A percentile compares a stretch with the other conserved stretches of the same genome.
Conservation (phyloP, 2,329 filamentous ascomycete genomes). For the Calonectria ilicicola region DNA sequence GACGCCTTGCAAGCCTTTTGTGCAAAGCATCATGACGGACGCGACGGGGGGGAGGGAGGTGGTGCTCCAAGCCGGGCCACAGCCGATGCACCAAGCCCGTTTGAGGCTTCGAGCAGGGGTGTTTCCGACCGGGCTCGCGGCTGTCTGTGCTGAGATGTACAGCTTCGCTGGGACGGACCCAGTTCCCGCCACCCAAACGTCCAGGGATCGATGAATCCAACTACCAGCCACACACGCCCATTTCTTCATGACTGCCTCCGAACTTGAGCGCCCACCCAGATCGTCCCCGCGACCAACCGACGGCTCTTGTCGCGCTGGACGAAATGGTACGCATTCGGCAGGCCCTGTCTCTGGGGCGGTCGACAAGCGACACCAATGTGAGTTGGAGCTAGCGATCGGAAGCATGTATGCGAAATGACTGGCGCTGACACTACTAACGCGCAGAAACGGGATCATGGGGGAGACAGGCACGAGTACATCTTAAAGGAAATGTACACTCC, state of each 20-base stretch:
- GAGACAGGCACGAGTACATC: constrained; percentile 31
- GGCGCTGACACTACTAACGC: constrained; percentile 5
- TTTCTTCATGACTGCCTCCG: not conserved
- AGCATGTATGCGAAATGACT: not conserved
- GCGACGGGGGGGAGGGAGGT: not conserved
- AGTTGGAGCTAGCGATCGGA: not conserved
- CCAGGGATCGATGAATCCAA: constrained; percentile 11
- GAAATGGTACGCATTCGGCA: constrained; percentile 17
- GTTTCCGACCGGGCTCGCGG: not conserved
- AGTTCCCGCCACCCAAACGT: not conserved
- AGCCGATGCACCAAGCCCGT: not conserved
- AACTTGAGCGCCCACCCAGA: not conserved
- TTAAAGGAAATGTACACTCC: constrained; percentile 35
- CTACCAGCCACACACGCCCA: not conserved
- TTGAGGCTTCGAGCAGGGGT: not conserved
- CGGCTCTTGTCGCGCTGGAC: constrained; percentile 3
- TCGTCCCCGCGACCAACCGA: not conserved
- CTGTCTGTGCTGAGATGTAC: constrained; percentile 5
- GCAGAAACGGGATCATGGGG: constrained; percentile 18
- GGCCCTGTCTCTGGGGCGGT: constrained; percentile 5
- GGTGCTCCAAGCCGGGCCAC: not conserved
- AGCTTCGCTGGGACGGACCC: constrained; percentile 11
- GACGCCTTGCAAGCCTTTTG: not conserved
- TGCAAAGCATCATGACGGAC: not conserved
- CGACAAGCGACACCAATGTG: constrained; percentile 11